phyloP scores from a whole-genome alignment of 805 yeast species.

The Wickerhamiella siamensis region DNA sequence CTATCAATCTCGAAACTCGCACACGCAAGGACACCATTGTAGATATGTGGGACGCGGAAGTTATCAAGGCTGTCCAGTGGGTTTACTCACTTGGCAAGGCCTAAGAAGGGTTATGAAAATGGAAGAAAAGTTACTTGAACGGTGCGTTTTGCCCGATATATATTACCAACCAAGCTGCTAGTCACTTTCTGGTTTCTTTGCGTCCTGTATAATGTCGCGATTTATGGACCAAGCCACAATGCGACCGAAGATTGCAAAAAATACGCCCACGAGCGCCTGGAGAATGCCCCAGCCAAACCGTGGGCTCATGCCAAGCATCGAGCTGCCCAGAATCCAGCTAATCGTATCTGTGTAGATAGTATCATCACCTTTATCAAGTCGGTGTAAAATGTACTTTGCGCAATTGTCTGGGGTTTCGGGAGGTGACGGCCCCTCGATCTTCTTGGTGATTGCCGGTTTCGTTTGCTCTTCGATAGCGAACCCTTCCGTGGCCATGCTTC shows the following conservation, averaged over 20 bases:
- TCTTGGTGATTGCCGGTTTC: slow-evolving; percentile 70
- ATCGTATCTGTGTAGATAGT: slow-evolving; percentile 69
- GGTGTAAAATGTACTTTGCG: slow-evolving; percentile 41
- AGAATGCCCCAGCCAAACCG: slow-evolving; percentile 18
- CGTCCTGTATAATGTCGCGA: slow-evolving; percentile 8
- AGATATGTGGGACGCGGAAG: slow-evolving; percentile 70
- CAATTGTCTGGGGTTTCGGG: slow-evolving; percentile 58
- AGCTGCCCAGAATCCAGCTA: slow-evolving; percentile 62
- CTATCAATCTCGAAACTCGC: slow-evolving; percentile 34
- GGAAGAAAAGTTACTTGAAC: too few relatives aligned
- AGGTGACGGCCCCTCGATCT: slow-evolving; percentile 71
- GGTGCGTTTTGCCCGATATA: too few relatives aligned
- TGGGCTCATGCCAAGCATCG: slow-evolving; percentile 26
- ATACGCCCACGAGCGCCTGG: slow-evolving; percentile 14
- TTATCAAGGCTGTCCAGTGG: slow-evolving; percentile 49
- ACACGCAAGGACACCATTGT: slow-evolving; percentile 45
- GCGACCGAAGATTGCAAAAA: slow-evolving; percentile 16
- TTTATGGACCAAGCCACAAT: slow-evolving; percentile 15
- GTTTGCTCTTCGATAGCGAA: slow-evolving; percentile 63
- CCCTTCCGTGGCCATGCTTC: slow-evolving; percentile 85
- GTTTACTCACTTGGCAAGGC: slow-evolving; percentile 28
- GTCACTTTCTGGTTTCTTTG: not conserved
- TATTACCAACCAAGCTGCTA: too few relatives aligned
- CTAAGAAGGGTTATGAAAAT: slow-evolving; percentile 9
- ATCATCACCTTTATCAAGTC: slow-evolving; percentile 50